Conservation (phyloP, 2,329 filamentous ascomycete genomes). For the Epichloe gansuensis region DNA sequence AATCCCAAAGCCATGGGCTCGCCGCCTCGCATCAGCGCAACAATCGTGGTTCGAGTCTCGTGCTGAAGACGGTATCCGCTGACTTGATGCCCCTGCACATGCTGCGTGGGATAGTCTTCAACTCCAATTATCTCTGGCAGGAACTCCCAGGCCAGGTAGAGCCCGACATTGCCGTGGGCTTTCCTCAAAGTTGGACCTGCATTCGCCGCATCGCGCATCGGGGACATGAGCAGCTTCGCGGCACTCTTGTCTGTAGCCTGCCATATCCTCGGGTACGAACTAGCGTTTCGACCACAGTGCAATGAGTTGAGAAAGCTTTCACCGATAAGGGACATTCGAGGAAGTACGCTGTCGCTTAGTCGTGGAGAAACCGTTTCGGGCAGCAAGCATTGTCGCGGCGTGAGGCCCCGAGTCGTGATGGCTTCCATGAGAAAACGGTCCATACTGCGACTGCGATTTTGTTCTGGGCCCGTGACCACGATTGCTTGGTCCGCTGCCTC, state of each 20-base stretch:
- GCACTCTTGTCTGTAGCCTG: slow-evolving; percentile 33
- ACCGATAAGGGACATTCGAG: slow-evolving; percentile 24
- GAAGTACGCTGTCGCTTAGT: slow-evolving; percentile 30
- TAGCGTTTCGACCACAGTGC: neutral
- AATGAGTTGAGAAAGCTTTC: slow-evolving; percentile 11
- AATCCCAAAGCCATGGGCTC: slow-evolving; percentile 50
- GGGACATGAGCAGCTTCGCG: slow-evolving; percentile 38
- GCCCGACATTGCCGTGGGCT: slow-evolving; percentile 36
- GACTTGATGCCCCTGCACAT: slow-evolving; percentile 37
- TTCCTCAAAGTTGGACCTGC: slow-evolving; percentile 33
- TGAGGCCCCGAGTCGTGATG: slow-evolving; percentile 28
- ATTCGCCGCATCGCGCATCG: slow-evolving; percentile 37
- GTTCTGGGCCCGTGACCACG: slow-evolving; percentile 40
- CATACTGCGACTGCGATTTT: slow-evolving; percentile 39
- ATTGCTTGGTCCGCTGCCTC: slow-evolving; percentile 37
- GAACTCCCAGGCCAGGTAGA: slow-evolving; percentile 40
- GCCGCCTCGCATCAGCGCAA: slow-evolving; percentile 51
- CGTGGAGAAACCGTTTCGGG: slow-evolving; percentile 26
- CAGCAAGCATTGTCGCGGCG: slow-evolving; percentile 34
- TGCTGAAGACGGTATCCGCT: slow-evolving; percentile 32
- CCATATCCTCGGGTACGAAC: slow-evolving; percentile 12
- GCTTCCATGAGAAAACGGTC: slow-evolving; percentile 29
- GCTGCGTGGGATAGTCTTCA: slow-evolving; percentile 33
- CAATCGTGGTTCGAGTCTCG: slow-evolving; percentile 39
- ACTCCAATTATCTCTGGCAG: slow-evolving; percentile 35